Conservation (phyloP, 148 eudicot genomes). For the Fagopyrum tataricum region DNA sequence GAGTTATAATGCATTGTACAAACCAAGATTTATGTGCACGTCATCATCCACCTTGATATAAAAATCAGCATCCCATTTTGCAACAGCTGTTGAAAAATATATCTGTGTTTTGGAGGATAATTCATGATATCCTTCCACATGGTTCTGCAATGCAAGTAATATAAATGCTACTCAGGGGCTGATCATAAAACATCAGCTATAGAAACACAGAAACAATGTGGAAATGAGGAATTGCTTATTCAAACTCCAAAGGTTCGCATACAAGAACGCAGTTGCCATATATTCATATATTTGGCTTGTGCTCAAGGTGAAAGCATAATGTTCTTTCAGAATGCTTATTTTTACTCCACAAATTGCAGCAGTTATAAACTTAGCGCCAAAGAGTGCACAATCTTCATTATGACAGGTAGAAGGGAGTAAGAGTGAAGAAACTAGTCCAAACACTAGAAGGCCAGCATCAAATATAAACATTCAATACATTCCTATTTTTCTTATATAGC, state of each 20-base stretch:
- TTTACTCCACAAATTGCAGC: neutral
- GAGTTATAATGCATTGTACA: constrained; percentile 12
- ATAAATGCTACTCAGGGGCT: neutral
- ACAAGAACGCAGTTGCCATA: neutral
- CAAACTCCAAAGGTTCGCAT: neutral
- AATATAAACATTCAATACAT: neutral
- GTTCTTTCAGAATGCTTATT: neutral
- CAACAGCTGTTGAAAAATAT: constrained; percentile 60
- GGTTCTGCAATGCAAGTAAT: constrained; percentile 39
- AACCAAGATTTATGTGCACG: constrained; percentile 75
- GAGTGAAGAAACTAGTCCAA: too few species aligned
- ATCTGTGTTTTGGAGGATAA: constrained; percentile 66
- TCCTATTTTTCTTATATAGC: neutral
- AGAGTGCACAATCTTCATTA: neutral
- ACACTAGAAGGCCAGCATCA: neutral
- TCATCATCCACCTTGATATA: constrained; percentile 81
- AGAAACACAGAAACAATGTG: neutral
- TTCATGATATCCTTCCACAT: constrained; percentile 73
- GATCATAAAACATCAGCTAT: too few species aligned
- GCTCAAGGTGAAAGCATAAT: neutral
- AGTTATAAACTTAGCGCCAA: neutral
- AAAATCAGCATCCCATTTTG: constrained; percentile 80
- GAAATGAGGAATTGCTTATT: neutral
- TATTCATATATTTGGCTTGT: neutral
- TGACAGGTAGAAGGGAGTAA: neutral